These are phyloP conservation scores for Xylariales sp. DNA, from an alignment of 2,329 filamentous ascomycete species.

Conservation along the genomic window DNA sequence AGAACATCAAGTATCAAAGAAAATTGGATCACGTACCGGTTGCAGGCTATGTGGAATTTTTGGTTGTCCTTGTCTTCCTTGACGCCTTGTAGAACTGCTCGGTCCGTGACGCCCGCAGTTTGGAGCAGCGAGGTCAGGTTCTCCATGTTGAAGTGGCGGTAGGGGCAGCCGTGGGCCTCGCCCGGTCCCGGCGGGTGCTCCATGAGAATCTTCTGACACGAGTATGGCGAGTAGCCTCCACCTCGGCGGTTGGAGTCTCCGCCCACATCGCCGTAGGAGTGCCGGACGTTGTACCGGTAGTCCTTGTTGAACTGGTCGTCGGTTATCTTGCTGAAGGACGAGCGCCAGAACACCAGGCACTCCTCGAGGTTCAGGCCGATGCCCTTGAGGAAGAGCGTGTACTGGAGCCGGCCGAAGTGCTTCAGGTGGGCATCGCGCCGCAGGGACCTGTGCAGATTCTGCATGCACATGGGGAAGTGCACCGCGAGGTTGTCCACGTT, in stretches of 20 bases:
- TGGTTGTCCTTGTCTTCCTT: slow-evolving; percentile 85
- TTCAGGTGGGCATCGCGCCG: slow-evolving; percentile 88
- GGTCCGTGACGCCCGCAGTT: slow-evolving; percentile 73
- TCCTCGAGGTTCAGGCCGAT: slow-evolving; percentile 92
- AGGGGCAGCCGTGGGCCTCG: slow-evolving; percentile 94
- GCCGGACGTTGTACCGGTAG: slow-evolving; percentile 95
- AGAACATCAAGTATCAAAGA: too few relatives aligned
- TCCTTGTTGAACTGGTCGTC: slow-evolving; percentile 97
- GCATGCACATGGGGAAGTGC: slow-evolving; percentile 92
- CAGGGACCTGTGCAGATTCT: slow-evolving; percentile 79
- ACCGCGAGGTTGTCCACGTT: slow-evolving; percentile 76
- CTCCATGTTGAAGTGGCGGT: slow-evolving; percentile 84
- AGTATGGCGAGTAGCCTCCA: slow-evolving; percentile 84
- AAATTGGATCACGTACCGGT: too few relatives aligned
- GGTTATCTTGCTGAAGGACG: slow-evolving; percentile 77
- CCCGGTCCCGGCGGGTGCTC: slow-evolving; percentile 84
- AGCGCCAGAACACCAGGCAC: slow-evolving; percentile 86
- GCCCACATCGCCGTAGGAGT: slow-evolving; percentile 90
- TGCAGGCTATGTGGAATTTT: slow-evolving; percentile 93
- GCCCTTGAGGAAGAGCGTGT: slow-evolving; percentile 94
- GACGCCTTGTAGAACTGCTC: slow-evolving; percentile 72
- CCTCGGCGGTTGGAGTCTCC: slow-evolving; percentile 85
- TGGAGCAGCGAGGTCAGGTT: slow-evolving; percentile 77
- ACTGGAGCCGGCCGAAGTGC: slow-evolving; percentile 89
- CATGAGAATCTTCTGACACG: slow-evolving; percentile 90